These are phyloP conservation scores for Teunomyces aglyptinius DNA, from an alignment of 805 yeast species.

Conservation along the genomic window DNA sequence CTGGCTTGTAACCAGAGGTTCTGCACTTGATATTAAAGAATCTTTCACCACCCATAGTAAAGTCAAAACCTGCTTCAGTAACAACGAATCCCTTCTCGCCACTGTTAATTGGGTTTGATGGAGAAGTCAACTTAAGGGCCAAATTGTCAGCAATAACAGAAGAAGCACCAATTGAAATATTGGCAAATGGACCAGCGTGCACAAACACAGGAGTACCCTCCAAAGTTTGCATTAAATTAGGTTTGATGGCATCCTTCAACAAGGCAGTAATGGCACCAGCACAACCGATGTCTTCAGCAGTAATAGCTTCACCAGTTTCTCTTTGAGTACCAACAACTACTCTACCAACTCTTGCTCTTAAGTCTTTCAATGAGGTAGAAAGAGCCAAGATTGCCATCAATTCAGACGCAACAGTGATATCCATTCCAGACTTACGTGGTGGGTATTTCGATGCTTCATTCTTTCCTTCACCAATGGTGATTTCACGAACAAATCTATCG, in stretches of 20 bases:
- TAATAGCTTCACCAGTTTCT: slow-evolving; percentile 71
- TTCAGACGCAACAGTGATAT: slow-evolving; percentile 94
- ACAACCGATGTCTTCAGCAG: slow-evolving; percentile 92
- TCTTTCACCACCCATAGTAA: slow-evolving; percentile 99
- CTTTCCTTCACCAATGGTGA: slow-evolving; percentile 88
- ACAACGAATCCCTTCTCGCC: slow-evolving; percentile 77
- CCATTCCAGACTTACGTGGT: slow-evolving; percentile 86
- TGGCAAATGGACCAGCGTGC: slow-evolving; percentile 98
- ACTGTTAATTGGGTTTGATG: slow-evolving; percentile 42
- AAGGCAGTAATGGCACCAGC: slow-evolving; percentile 96
- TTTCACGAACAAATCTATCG: slow-evolving; percentile 85
- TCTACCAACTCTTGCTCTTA: slow-evolving; percentile 83
- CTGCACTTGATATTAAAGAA: slow-evolving; percentile 95
- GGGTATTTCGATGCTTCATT: slow-evolving; percentile 79
- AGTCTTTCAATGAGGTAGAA: slow-evolving; percentile 71
- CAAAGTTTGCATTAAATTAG: slow-evolving; percentile 93
- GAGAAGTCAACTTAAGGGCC: slow-evolving; percentile 80
- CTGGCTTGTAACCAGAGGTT: slow-evolving; percentile 83
- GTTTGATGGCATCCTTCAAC: slow-evolving; percentile 93
- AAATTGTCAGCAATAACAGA: slow-evolving; percentile 91
- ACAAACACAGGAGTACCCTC: slow-evolving; percentile 98
- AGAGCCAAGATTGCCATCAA: slow-evolving; percentile 94
- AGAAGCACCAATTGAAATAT: slow-evolving; percentile 94
- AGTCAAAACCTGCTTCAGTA: slow-evolving; percentile 98
- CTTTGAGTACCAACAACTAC: slow-evolving; percentile 84